Evolutionary conservation across 352 stramenopile species (phyloP), one percentile per base, ranked within the genome.

Genomic region (Saprolegnia diclina): DNA sequence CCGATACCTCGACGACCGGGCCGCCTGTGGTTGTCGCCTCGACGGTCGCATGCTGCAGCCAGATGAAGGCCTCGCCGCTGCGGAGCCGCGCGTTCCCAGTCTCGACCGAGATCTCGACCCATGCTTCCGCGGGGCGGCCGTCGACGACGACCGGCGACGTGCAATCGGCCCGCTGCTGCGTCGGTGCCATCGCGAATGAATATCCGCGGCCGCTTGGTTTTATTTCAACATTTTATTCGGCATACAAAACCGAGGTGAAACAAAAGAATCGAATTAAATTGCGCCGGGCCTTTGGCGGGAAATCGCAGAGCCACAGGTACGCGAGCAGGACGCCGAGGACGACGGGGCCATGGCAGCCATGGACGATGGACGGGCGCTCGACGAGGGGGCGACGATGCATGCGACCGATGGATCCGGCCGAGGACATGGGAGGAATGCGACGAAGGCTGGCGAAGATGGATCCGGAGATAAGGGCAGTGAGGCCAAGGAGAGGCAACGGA

Each of bases 171-270:
- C 35, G 32, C 24, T 14, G 21, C 19, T 22, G 10, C 6, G 35
- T 29, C 35, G 38, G 21, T 64, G 21, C 10, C 6, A 35, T 48
- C 10, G 11, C 13, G 29, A 22, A 10, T 16, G n/a, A 38, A 38
- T 59, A 59, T 59, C 52, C 35, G 52, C 52, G 5, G 5, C n/a
- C 52, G 7, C 7, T 7, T 14, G 7, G 38, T 16, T 45, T 45
- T 45, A 45, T 45, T 45, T 14, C 7, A 45, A 45, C 38, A 45
- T 45, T 45, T 14, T 16, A 54, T 54, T 71, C 3, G 87, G 78
- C 64, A 95, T 83, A 83, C 77, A 93, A 50, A 59, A 79, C 22
- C 69, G 56, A 0, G 90, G 91, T 24, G 97, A 77, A 29, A 79
- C 50, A 45, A 14, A 7, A 45, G 7, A 14, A 29, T 32, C 35